Percentiles rank a stretch among this genome's conserved stretches.
Evolutionary conservation across 2,329 filamentous ascomycete species (phyloP).

Genomic region (Phyllosticta citrichinensis): DNA sequence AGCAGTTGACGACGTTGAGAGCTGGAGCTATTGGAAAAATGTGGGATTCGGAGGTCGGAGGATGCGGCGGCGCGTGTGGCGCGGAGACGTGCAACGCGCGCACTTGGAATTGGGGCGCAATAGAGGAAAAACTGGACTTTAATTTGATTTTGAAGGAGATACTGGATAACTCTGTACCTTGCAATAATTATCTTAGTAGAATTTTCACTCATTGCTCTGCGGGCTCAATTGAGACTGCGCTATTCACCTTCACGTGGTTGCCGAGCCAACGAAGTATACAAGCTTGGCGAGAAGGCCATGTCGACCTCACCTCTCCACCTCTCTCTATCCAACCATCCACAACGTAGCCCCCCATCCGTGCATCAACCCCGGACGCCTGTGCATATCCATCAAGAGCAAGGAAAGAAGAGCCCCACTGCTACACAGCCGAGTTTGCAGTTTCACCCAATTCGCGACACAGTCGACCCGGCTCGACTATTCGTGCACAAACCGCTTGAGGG

Average conservation of each 20-base stretch:
- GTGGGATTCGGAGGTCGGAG: constrained; percentile 5
- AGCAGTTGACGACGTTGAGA: background rate
- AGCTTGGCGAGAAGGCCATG: constrained; percentile 1
- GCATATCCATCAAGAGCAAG: background rate
- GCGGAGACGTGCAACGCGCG: background rate
- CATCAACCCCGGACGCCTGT: background rate
- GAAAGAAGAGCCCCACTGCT: background rate
- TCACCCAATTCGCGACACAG: background rate
- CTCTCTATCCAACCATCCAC: background rate
- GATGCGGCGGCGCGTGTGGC: background rate
- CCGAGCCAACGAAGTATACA: constrained; percentile 8
- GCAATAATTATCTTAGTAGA: background rate
- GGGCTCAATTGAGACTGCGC: background rate
- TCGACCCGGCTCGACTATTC: background rate
- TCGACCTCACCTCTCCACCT: background rate
- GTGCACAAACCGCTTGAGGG: background rate
- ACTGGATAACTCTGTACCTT: background rate
- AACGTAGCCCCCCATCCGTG: background rate
- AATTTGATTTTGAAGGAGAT: too few species aligned
- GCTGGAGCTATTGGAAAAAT: constrained; percentile 1
- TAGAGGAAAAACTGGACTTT: too few species aligned
- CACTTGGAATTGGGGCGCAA: background rate
- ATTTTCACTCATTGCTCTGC: background rate
- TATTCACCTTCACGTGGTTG: background rate
- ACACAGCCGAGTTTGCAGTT: background rate